A percentile compares a stretch with the other conserved stretches of the same genome.
Conservation (phyloP, 2,329 filamentous ascomycete genomes). For the Monascus ruber region DNA sequence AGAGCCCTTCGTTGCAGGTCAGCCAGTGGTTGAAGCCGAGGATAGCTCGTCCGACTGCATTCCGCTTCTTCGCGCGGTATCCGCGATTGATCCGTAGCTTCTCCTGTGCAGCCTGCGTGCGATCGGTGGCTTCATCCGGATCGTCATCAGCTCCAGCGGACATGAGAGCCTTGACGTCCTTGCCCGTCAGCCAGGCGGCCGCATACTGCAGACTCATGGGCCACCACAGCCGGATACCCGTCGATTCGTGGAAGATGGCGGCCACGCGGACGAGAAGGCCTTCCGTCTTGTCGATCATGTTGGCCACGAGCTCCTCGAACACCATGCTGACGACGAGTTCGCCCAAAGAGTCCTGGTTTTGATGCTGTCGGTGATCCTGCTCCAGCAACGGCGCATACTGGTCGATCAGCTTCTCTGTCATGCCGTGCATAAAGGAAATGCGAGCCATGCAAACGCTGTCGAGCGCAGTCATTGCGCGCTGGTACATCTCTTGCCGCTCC, state of each 20-base stretch:
- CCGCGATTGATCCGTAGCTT: constrained; percentile 27
- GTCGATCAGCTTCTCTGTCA: constrained; percentile 31
- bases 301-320: constrained; percentile 34
- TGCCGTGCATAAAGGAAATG: constrained; percentile 16
- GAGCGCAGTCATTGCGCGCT: constrained; percentile 9
- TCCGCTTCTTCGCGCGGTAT: constrained; percentile 16
- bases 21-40: constrained; percentile 32
- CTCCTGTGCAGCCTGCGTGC: constrained; percentile 24
- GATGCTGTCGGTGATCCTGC: constrained; percentile 19
- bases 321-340: constrained; percentile 39
- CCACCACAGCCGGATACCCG: constrained; percentile 30
- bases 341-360: constrained; percentile 19
- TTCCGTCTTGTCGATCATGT: constrained; percentile 18
- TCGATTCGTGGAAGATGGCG: constrained; percentile 25
- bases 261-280: constrained; percentile 27
- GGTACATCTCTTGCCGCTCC: constrained; percentile 10
- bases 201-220: constrained; percentile 32
- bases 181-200: constrained; percentile 28
- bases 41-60: constrained; percentile 13
- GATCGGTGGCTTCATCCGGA: constrained; percentile 16
- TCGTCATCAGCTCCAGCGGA: constrained; percentile 13
- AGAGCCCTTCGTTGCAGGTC: constrained; percentile 34
- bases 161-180: constrained; percentile 14
- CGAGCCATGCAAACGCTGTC: constrained; percentile 17
- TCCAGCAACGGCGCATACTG: constrained; percentile 34